Evolutionary conservation across 2,329 filamentous ascomycete species (phyloP).

Genomic region (Neonectria ditissima): DNA sequence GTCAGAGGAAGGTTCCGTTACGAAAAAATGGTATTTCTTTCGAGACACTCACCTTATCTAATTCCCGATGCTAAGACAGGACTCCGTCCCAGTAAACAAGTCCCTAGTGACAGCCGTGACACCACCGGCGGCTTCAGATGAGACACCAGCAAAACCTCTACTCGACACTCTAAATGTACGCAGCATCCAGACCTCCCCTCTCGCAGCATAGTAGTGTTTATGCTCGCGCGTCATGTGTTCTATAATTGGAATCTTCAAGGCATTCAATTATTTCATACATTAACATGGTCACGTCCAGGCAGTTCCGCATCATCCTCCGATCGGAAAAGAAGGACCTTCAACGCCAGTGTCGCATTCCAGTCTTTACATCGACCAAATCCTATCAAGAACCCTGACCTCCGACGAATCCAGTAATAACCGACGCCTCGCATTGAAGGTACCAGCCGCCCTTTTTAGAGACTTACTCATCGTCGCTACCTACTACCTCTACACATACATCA

Average conservation of each 20-base stretch:
- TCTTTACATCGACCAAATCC: slow-evolving; percentile 32
- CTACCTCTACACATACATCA: neutral
- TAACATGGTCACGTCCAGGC: neutral
- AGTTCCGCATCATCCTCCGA: neutral
- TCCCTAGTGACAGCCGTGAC: slow-evolving; percentile 17
- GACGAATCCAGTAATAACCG: slow-evolving; percentile 20
- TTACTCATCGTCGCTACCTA: no score
- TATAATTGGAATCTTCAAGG: neutral
- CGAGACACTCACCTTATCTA: neutral
- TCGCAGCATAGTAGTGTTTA: neutral
- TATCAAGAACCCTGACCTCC: slow-evolving; percentile 16
- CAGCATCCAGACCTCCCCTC: neutral
- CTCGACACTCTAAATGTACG: slow-evolving; percentile 7
- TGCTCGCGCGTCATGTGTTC: neutral
- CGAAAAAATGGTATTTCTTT: slow-evolving; percentile 34
- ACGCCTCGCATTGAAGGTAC: slow-evolving; percentile 31
- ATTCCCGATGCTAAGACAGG: slow-evolving; percentile 18
- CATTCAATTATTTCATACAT: neutral
- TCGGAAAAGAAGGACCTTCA: neutral
- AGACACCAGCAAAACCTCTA: slow-evolving; percentile 3
- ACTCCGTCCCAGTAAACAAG: slow-evolving; percentile 29
- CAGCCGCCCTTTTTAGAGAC: neutral
- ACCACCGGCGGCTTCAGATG: neutral
- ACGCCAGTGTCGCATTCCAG: neutral
- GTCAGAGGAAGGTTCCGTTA: slow-evolving; percentile 33